Conservation (phyloP, 495 filamentous ascomycete species). For the Trichoderma erinaceum region DNA sequence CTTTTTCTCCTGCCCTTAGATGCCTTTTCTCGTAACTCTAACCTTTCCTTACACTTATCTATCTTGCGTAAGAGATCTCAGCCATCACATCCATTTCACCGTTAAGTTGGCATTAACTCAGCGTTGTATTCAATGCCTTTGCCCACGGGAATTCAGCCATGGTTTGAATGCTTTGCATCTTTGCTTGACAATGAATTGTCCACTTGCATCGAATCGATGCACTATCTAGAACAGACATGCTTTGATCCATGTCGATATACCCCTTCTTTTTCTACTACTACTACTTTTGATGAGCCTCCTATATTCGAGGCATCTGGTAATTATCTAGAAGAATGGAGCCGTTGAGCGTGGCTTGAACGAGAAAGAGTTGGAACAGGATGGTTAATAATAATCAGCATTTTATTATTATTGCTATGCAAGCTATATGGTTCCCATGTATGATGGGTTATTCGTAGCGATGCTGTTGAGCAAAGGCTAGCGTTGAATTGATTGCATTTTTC, state of each 20-base stretch:
- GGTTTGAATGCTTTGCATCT: slow-evolving; percentile 5
- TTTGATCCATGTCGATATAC: neutral
- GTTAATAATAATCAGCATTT: neutral
- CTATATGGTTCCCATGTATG: neutral
- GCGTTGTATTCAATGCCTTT: neutral
- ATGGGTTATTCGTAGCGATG: neutral
- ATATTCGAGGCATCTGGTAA: neutral
- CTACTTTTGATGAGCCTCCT: neutral
- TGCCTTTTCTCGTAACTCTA: slow-evolving; percentile 7
- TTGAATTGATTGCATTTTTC: neutral
- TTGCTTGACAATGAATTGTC: neutral
- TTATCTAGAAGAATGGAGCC: neutral
- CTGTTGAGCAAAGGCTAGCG: neutral
- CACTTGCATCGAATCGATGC: neutral
- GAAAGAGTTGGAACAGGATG: neutral
- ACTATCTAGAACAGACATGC: neutral
- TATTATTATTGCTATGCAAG: neutral
- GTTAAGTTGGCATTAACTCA: neutral
- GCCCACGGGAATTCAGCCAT: neutral
- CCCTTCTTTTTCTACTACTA: neutral
- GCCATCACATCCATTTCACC: slow-evolving; percentile 7
- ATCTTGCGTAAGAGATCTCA: slow-evolving; percentile 5
- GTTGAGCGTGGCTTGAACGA: neutral
- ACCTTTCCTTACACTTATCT: neutral
- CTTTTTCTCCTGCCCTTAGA: neutral